phyloP scores from a whole-genome alignment of 352 stramenopile species.

The Pythium myriotylum region DNA sequence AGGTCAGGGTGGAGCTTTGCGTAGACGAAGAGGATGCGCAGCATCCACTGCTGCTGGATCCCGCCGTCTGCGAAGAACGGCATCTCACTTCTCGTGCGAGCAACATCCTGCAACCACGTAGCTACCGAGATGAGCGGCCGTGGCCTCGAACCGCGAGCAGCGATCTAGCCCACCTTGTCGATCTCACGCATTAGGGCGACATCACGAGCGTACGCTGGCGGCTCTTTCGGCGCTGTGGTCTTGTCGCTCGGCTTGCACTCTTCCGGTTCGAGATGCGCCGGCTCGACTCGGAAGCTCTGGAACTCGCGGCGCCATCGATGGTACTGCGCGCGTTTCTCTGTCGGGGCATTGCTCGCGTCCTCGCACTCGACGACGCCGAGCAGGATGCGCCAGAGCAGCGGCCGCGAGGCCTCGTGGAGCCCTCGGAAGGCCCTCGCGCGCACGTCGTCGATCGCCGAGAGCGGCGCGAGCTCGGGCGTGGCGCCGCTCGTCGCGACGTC shows the following conservation, averaged over 20 bases:
- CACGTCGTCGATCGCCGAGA: slow-evolving; percentile 11
- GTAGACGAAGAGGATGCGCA: slow-evolving; percentile 74
- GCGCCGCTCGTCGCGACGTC: not conserved
- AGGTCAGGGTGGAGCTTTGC: slow-evolving; percentile 79
- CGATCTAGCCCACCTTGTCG: slow-evolving; percentile 42
- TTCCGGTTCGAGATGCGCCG: not conserved
- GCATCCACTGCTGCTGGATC: slow-evolving; percentile 67
- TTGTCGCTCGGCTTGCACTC: slow-evolving; percentile 15
- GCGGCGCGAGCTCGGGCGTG: too few species aligned
- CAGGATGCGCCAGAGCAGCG: slow-evolving; percentile 23
- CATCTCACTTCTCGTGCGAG: slow-evolving; percentile 55
- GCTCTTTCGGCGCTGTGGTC: not conserved
- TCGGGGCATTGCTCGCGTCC: not conserved
- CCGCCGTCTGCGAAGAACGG: slow-evolving; percentile 49
- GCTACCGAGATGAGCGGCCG: too few species aligned
- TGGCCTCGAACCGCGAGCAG: too few species aligned
- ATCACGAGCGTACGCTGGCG: slow-evolving; percentile 33
- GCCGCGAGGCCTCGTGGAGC: slow-evolving; percentile 6
- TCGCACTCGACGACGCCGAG: slow-evolving; percentile 15
- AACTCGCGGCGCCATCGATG: slow-evolving; percentile 28
- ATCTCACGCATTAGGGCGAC: slow-evolving; percentile 58
- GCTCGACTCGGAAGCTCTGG: slow-evolving; percentile 15
- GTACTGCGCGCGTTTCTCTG: slow-evolving; percentile 28
- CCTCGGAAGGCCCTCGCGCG: slow-evolving; percentile 19
- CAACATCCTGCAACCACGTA: slow-evolving; percentile 50